These are phyloP conservation scores for Tricholoma flavovirens DNA, from an alignment of 768 basidiomycete species.

Conservation along the genomic window DNA sequence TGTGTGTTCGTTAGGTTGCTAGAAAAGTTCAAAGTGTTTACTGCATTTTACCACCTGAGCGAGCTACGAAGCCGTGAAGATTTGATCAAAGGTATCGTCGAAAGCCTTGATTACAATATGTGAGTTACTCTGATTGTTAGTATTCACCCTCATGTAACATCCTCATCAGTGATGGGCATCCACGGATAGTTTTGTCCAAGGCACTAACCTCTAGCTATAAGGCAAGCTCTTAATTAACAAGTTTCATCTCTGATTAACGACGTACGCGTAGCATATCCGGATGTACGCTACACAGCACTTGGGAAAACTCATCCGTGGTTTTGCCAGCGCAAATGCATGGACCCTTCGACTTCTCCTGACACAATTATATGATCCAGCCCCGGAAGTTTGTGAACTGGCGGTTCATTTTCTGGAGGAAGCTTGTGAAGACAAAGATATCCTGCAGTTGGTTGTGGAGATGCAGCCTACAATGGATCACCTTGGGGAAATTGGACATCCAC, in stretches of 20 bases:
- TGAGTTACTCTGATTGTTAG: constrained; percentile 30
- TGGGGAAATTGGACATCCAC: constrained; percentile 84
- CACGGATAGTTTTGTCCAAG: constrained; percentile 89
- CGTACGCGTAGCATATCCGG: constrained; percentile 65
- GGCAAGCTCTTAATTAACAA: constrained; percentile 32
- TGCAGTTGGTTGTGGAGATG: constrained; percentile 91
- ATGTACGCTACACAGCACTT: constrained; percentile 86
- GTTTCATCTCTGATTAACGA: background rate
- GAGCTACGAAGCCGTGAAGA: constrained; percentile 90
- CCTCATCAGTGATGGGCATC: constrained; percentile 77
- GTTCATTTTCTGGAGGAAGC: constrained; percentile 86
- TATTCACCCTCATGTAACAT: constrained; percentile 7
- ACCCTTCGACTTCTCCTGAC: constrained; percentile 86
- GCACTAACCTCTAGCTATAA: constrained; percentile 91
- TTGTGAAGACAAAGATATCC: constrained; percentile 75
- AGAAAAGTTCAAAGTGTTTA: constrained; percentile 91
- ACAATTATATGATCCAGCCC: constrained; percentile 89
- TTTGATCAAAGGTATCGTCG: constrained; percentile 84
- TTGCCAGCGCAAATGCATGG: constrained; percentile 72
- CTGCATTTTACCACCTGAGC: constrained; percentile 91
- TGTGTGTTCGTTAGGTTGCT: constrained; percentile 54
- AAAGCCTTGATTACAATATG: constrained; percentile 89
- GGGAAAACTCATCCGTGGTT: constrained; percentile 69
- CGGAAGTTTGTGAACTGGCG: constrained; percentile 87
- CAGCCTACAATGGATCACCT: constrained; percentile 94